Percentiles rank a stretch among this genome's conserved stretches.
Conservation (phyloP, 176 grass and related monocot species). For the Eremochloa ophiuroides region DNA sequence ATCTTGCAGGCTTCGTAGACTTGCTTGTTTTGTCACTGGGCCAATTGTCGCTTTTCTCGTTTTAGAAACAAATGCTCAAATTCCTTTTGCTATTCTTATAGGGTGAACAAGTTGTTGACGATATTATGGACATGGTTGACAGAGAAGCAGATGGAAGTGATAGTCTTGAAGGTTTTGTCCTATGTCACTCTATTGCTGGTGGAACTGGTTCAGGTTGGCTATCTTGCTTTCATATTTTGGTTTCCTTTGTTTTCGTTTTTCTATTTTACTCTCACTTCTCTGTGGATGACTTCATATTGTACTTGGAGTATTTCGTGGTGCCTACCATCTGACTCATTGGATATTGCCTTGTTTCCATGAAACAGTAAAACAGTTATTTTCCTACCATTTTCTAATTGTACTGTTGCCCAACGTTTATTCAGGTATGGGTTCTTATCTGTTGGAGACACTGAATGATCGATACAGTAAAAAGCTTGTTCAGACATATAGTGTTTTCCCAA, state of each 20-base stretch:
- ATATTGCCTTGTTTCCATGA: background rate
- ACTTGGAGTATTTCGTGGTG: background rate
- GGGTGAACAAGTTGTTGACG: constrained; percentile 98
- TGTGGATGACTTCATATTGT: background rate
- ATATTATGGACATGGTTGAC: constrained; percentile 99
- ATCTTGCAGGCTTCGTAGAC: background rate
- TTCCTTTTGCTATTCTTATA: constrained; percentile 12
- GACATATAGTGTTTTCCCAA: constrained; percentile 97
- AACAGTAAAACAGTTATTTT: background rate
- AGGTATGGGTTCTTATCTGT: constrained; percentile 98
- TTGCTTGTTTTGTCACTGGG: background rate
- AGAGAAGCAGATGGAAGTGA: constrained; percentile 99
- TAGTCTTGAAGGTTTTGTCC: constrained; percentile 94
- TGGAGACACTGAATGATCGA: constrained; percentile 97
- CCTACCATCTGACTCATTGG: background rate
- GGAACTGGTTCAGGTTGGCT: constrained; percentile 95
- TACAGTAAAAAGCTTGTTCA: constrained; percentile 99
- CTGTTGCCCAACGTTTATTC: constrained; percentile 25
- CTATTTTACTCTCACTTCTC: background rate
- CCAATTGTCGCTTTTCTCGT: background rate
- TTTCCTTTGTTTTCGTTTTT: constrained; percentile 11
- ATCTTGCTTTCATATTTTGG: background rate
- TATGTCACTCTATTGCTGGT: constrained; percentile 97
- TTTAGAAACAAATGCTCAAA: constrained; percentile 15
- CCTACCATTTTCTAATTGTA: background rate